Percentiles rank a stretch among this genome's conserved stretches.
Conservation (phyloP, 2,329 filamentous ascomycete genomes). For the Triangularia verruculosa region DNA sequence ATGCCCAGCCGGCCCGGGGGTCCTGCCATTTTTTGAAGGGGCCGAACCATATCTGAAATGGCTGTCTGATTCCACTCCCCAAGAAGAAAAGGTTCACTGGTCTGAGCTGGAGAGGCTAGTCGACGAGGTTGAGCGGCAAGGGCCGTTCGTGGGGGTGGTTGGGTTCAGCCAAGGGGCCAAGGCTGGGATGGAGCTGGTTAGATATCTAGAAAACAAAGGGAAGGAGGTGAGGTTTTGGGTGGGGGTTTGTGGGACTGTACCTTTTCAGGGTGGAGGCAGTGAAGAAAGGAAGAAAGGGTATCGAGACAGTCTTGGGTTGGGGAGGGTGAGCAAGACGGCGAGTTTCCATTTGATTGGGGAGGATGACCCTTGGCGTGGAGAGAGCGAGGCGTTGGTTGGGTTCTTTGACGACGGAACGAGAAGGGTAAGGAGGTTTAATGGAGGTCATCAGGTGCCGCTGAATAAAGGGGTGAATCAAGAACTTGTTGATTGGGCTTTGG, state of each 20-base stretch:
- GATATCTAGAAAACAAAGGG: constrained; percentile 9
- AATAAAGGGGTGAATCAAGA: constrained; percentile 20
- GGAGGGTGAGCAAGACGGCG: constrained; percentile 4
- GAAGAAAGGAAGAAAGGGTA: neutral
- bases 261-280: constrained; percentile 13
- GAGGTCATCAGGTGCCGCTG: constrained; percentile 28
- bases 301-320: constrained; percentile 9
- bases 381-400: constrained; percentile 22
- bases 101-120: constrained; percentile 7
- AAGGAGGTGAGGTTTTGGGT: constrained; percentile 17
- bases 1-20: constrained; percentile 34
- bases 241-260: constrained; percentile 20
- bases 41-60: constrained; percentile 37
- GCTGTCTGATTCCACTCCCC: constrained; percentile 28
- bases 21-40: constrained; percentile 36
- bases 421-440: constrained; percentile 23
- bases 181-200: constrained; percentile 19
- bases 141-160: constrained; percentile 33
- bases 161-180: constrained; percentile 37
- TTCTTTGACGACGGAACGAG: constrained; percentile 18
- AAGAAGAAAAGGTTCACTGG: constrained; percentile 11
- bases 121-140: constrained; percentile 20
- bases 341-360: constrained; percentile 24
- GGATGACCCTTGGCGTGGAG: constrained; percentile 20
- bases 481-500: constrained; percentile 7